Evolutionary conservation across 495 filamentous ascomycete genomes (phyloP), one percentile per base, ranked within the genome.

Genomic region (Melanomma pulvis-pyrius): DNA sequence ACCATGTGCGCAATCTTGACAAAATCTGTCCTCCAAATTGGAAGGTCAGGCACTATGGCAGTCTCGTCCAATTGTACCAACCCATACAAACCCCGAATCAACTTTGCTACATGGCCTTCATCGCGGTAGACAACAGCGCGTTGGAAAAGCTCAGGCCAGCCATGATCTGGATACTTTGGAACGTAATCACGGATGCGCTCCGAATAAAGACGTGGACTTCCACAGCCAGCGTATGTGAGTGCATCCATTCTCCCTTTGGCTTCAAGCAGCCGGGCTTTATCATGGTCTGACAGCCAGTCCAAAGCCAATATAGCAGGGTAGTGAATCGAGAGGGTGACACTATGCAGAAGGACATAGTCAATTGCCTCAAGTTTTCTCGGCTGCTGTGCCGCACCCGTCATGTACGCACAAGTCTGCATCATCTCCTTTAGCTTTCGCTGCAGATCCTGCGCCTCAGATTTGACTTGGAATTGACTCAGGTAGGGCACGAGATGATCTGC

Each of bases 1-100:
- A 19, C 24, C 50, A 54, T 54, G 50, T 54, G 50, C 15, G 50
- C 50, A 19, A 54, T 54, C 24, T 24, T 54, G 50, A 54, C n/a
- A 32, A 54, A 9, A 29, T 54, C 50, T 54, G 5, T 17, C 25
- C 25, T 54, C n/a, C 28, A 3, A n/a, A 54, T 54, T 5, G 50
- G 50, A 7, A 54, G n/a, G 4, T 28, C 24, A 13, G 50, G 24
- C 22, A n/a, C n/a, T n/a, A n/a, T n/a, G 25, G 15, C 24, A 19
- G 12, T n/a, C n/a, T 54, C 50, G 8, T 13, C 24, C 22, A 54
- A 19, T 9, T 7, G 8, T 28, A 9, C 50, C 50, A 54, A 32
- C 3, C 15, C 24, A 32, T 54, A 54, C 11, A 54, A 54, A 6
- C 6, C 7, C 8, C 50, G 50, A 13, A 54, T 29, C 11, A 32